Percentiles rank a stretch among this genome's conserved stretches.
Conservation (phyloP, 202 grass and related monocot species). For the Setaria italica region DNA sequence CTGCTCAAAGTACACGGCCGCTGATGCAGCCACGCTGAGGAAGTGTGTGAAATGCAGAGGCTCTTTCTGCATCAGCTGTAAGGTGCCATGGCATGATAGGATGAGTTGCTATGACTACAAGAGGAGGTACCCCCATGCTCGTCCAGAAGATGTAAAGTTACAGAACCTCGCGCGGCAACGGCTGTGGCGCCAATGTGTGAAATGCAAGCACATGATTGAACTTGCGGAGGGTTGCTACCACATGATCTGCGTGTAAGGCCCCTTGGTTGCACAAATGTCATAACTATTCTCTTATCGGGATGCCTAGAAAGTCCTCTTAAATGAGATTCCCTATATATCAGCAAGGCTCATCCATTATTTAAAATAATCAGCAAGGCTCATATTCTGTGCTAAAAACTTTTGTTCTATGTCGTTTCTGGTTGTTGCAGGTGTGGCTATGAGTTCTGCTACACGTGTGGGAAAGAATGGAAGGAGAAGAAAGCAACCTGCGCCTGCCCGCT, state of each 20-base stretch:
- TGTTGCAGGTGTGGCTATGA: not conserved
- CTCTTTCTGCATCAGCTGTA: constrained; percentile 15
- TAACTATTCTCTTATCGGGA: not conserved
- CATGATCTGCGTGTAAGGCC: constrained; percentile 20
- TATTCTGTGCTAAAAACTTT: too few species aligned
- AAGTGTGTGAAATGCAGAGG: constrained; percentile 32
- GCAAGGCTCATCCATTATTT: too few species aligned
- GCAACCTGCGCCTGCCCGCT: constrained; percentile 25
- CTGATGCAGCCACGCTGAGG: constrained; percentile 16
- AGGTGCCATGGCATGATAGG: constrained; percentile 16
- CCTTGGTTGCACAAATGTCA: not conserved
- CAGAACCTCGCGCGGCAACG: not conserved
- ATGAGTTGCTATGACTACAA: constrained; percentile 16
- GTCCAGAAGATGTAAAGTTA: constrained; percentile 3
- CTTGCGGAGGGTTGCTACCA: constrained; percentile 13
- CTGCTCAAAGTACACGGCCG: not conserved
- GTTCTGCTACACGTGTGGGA: constrained; percentile 13
- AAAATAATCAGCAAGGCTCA: too few species aligned
- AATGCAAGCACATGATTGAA: constrained; percentile 36
- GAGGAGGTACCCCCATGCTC: not conserved
- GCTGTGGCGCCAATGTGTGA: constrained; percentile 8
- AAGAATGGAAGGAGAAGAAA: constrained; percentile 15
- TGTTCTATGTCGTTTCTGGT: not conserved
- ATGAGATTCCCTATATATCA: too few species aligned
- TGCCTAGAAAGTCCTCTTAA: too few species aligned